phyloP scores from a whole-genome alignment of 1,139 yeast genomes.

The Groenewaldozyma auringiensis region DNA sequence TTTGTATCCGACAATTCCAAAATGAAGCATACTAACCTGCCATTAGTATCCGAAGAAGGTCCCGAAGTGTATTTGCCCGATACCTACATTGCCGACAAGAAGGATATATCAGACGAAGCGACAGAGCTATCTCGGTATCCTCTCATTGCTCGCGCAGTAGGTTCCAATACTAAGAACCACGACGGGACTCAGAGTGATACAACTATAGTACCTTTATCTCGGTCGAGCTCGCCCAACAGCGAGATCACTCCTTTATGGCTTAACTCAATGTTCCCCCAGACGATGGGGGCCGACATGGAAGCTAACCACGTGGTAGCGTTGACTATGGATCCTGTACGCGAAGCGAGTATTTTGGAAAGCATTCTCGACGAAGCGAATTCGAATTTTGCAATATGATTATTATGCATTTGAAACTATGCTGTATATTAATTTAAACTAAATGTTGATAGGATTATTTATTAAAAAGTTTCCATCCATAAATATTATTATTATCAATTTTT shows the following conservation, averaged over 20 bases:
- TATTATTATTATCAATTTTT: too few species aligned
- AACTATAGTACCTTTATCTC: constrained; percentile 13
- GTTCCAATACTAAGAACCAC: background rate
- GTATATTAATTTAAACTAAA: too few species aligned
- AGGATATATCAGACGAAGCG: background rate
- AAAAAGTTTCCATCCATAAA: too few species aligned
- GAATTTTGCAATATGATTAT: background rate
- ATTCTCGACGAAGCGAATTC: background rate
- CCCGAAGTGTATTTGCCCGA: background rate
- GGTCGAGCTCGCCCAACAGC: constrained; percentile 20
- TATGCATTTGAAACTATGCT: background rate
- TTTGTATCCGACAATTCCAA: constrained; percentile 6
- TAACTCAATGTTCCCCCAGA: background rate
- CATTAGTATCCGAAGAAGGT: too few species aligned
- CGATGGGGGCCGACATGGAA: background rate
- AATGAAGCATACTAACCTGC: too few species aligned
- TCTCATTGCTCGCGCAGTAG: background rate
- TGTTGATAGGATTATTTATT: too few species aligned
- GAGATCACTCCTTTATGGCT: constrained; percentile 11
- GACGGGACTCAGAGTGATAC: background rate
- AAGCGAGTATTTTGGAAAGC: constrained; percentile 1
- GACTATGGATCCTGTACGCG: background rate
- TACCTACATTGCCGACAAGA: background rate
- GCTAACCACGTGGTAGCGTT: background rate
- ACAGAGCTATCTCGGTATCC: background rate